Percentiles rank a stretch among this genome's conserved stretches.
Conservation (phyloP, 441 rosid genomes). For the Theobroma grandiflorum region DNA sequence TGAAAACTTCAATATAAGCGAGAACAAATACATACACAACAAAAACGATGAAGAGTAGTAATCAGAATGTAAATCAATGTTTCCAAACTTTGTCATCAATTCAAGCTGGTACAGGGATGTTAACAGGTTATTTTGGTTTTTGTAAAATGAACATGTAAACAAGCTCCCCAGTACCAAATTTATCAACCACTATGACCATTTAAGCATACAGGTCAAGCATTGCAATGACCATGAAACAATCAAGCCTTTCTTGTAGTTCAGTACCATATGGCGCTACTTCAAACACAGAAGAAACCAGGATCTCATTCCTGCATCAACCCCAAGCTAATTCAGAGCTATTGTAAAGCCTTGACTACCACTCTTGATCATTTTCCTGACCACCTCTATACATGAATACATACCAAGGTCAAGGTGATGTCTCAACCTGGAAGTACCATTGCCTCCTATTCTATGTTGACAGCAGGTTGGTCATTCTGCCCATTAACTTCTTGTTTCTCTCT, state of each 20-base stretch:
- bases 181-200: background rate
- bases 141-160: background rate
- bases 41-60: background rate
- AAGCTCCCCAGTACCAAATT: background rate
- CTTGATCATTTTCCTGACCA: background rate
- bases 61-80: background rate
- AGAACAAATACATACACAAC: background rate
- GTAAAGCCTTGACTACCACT: background rate
- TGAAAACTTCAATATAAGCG: background rate
- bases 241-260: background rate
- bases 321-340: background rate
- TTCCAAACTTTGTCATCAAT: background rate
- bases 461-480: constrained; percentile 35
- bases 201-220: constrained; percentile 7
- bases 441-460: constrained; percentile 35
- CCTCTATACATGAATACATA: background rate
- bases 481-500: constrained; percentile 42
- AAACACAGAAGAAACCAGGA: background rate
- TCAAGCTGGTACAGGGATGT: background rate
- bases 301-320: background rate
- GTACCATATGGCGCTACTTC: background rate
- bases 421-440: background rate
- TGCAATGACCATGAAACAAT: background rate
- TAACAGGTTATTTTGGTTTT: background rate
- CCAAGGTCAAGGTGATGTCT: background rate